A percentile compares a stretch with the other conserved stretches of the same genome.
phyloP scores from a whole-genome alignment of 2,329 filamentous ascomycete genomes.

The Shiraia bambusicola region DNA sequence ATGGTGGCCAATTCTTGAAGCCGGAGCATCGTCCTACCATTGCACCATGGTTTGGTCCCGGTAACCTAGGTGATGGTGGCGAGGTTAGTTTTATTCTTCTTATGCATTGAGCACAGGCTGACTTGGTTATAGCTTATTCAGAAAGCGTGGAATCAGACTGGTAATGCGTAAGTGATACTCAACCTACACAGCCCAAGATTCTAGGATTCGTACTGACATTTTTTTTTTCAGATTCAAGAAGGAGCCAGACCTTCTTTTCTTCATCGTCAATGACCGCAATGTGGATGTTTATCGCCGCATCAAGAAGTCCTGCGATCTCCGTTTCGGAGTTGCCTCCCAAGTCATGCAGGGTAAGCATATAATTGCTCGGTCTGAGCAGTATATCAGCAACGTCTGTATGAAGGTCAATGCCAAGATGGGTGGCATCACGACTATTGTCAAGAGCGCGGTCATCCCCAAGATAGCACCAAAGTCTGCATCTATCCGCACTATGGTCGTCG shows the following conservation, averaged over 20 bases:
- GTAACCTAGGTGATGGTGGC: conserved; percentile 43
- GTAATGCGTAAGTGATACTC: conserved; percentile 49
- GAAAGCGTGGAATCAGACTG: conserved; percentile 58
- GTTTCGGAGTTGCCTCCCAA: conserved; percentile 80
- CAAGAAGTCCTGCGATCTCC: conserved; percentile 87
- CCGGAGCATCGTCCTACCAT: conserved; percentile 24
- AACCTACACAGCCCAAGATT: too few relatives aligned
- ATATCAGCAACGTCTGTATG: conserved; percentile 92
- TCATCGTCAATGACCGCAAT: conserved; percentile 73
- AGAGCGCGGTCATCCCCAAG: conserved; percentile 41
- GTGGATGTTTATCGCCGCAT: conserved; percentile 74
- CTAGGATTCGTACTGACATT: background rate
- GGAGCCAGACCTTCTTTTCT: conserved; percentile 75
- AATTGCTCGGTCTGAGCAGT: conserved; percentile 70
- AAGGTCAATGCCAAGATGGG: conserved; percentile 97
- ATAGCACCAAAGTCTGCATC: conserved; percentile 21
- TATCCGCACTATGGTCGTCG: conserved; percentile 73
- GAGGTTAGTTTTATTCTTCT: conserved; percentile 33
- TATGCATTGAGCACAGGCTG: background rate
- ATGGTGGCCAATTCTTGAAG: conserved; percentile 59
- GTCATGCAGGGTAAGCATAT: conserved; percentile 74
- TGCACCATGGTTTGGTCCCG: conserved; percentile 33
- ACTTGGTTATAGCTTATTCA: conserved; percentile 46
- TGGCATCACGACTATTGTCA: conserved; percentile 66
- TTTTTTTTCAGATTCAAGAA: conserved; percentile 47